These are phyloP conservation scores for Graphilbum sp. DNA, from an alignment of 2,329 filamentous ascomycete genomes.

Conservation along the genomic window DNA sequence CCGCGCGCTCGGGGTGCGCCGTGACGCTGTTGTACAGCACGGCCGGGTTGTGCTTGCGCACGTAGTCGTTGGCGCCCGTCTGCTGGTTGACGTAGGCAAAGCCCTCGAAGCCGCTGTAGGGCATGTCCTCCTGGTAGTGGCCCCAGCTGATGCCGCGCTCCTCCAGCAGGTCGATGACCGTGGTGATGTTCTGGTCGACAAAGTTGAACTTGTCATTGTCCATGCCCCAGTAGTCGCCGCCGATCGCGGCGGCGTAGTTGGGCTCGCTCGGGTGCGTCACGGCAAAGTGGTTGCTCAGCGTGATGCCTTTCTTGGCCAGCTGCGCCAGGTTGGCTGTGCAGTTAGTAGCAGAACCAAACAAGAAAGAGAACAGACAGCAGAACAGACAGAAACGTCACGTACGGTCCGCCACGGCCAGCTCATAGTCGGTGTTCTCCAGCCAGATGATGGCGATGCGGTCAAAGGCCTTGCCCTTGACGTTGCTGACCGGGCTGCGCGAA, in stretches of 20 bases:
- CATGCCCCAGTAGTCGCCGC: conserved; percentile 61
- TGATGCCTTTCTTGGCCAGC: conserved; percentile 45
- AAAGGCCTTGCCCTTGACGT: conserved; percentile 56
- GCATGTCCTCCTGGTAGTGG: conserved; percentile 64
- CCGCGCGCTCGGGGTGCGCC: conserved; percentile 39
- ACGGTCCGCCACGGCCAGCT: conserved; percentile 47
- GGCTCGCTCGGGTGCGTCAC: conserved; percentile 60
- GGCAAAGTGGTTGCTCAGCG: conserved; percentile 40
- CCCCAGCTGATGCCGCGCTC: conserved; percentile 49
- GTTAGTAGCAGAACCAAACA: background rate
- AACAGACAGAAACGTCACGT: conserved; percentile 13
- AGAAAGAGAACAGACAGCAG: background rate
- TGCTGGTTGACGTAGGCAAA: conserved; percentile 44
- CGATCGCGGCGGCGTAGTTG: conserved; percentile 55
- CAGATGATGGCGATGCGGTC: conserved; percentile 58
- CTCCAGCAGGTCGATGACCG: conserved; percentile 53
- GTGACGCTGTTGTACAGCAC: conserved; percentile 52
- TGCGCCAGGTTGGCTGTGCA: conserved; percentile 30
- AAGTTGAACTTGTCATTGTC: conserved; percentile 48
- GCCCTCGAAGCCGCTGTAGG: conserved; percentile 58
- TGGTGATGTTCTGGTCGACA: conserved; percentile 43
- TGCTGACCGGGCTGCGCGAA: conserved; percentile 41
- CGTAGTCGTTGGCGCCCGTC: conserved; percentile 56
- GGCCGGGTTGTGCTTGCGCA: conserved; percentile 63
- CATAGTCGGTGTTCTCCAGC: conserved; percentile 62